Evolutionary conservation across 768 basidiomycete genomes (phyloP).

Genomic region (Tylopilus balloui): DNA sequence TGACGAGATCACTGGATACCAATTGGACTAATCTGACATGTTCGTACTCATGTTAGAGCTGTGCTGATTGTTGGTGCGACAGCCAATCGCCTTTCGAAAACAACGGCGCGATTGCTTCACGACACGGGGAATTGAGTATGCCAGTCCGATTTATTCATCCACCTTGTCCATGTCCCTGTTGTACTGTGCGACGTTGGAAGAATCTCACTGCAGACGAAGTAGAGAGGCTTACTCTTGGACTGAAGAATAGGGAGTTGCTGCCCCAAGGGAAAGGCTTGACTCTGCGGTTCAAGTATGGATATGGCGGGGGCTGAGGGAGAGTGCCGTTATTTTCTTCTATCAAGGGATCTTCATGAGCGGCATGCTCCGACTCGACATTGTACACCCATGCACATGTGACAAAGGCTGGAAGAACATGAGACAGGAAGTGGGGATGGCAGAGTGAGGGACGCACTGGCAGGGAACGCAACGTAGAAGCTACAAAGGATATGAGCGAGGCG

Average conservation of each 20-base stretch:
- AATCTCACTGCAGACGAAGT: background rate
- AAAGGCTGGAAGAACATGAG: conserved; percentile 17
- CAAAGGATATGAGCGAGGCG: conserved; percentile 5
- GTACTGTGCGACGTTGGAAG: conserved; percentile 35
- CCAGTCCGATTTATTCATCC: conserved; percentile 13
- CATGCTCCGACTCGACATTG: conserved; percentile 59
- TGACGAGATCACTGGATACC: background rate
- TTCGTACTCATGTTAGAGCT: background rate
- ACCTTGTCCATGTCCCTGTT: conserved; percentile 59
- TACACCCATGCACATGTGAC: conserved; percentile 41
- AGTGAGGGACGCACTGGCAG: conserved; percentile 59
- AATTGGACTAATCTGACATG: background rate
- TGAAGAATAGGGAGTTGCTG: conserved; percentile 77
- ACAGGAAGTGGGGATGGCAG: conserved; percentile 2
- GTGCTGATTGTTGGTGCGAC: background rate
- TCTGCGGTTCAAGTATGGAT: conserved; percentile 73
- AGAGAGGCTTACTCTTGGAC: conserved; percentile 52
- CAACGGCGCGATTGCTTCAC: background rate
- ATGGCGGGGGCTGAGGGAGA: conserved; percentile 66
- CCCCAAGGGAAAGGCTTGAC: conserved; percentile 86
- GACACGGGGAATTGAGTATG: background rate
- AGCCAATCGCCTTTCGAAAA: background rate
- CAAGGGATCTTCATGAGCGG: conserved; percentile 64
- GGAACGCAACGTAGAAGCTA: conserved; percentile 73
- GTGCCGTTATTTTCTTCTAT: conserved; percentile 68